Evolutionary conservation across 805 yeast genomes (phyloP), one percentile per base, ranked within the genome.

Genomic region (Saccharomycopsis malanga): DNA sequence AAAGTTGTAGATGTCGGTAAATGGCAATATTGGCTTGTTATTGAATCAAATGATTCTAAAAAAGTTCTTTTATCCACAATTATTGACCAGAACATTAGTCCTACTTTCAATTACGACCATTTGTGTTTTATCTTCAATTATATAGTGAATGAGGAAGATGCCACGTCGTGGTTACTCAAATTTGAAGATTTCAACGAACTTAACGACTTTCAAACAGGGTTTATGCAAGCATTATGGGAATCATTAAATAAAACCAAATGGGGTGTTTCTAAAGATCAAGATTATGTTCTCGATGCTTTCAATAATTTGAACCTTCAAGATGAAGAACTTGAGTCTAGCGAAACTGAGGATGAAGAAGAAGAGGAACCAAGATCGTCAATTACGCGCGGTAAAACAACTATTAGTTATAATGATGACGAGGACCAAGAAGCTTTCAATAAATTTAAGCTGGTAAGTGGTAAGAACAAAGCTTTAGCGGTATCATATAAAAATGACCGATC

Each of bases 401-500:
- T 61, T 53, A 15, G 53, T 12, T 61, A 61, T 10, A 73, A 67
- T 15, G 68, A 63, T 9, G 70, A 67, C 10, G 67, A 61, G 7
- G 65, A 64, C 21, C 50, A 55, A n/a, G 36, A 9, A 32, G 58
- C 14, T 56, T 65, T 24, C 53, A 53, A 17, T 10, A 47, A 42
- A 32, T 49, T 54, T 51, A 54, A 51, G 34, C 42, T 52, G 39
- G 61, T 58, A 30, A 56, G 64, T 45, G 73, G 71, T 14, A 67
- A 68, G 42, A 87, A 87, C 60, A 72, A 77, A 44, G 79, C 77
- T 20, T 69, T 88, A 57, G 80, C 84, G 1, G 80, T 87, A 6
- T 89, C 95, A 0, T 75, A 66, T 52, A 73, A 73, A 46, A 80
- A 80, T 55, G 81, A 85, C 57, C 71, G 93, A 30, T 74, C 95